A percentile compares a stretch with the other conserved stretches of the same genome.
These are phyloP conservation scores for Trichomonascaceae sp. DNA, from an alignment of 1,139 yeast genomes.

Conservation along the genomic window DNA sequence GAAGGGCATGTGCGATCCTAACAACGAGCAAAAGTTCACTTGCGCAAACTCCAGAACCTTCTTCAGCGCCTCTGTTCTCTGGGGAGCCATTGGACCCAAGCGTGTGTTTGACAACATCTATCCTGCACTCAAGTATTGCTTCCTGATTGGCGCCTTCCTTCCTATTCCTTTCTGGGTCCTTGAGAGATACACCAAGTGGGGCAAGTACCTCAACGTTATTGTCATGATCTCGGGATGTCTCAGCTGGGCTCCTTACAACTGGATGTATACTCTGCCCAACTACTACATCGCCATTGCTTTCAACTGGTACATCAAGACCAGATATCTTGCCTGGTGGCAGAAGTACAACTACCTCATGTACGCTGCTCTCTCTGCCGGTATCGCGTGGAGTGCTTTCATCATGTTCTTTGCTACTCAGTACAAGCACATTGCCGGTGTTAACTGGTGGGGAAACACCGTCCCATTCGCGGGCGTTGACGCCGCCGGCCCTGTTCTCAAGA, in stretches of 20 bases:
- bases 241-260: conserved; percentile 37
- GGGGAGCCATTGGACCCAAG: conserved; percentile 38
- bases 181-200: conserved; percentile 16
- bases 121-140: conserved; percentile 27
- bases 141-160: conserved; percentile 29
- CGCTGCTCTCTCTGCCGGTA: conserved; percentile 46
- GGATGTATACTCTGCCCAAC: conserved; percentile 38
- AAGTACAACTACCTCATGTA: conserved; percentile 39
- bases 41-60: conserved; percentile 28
- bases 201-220: conserved; percentile 34
- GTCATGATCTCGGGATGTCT: conserved; percentile 34
- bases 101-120: conserved; percentile 34
- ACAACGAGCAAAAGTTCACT: conserved; percentile 24
- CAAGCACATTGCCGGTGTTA: conserved; percentile 24
- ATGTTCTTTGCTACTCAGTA: conserved; percentile 45
- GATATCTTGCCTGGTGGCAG: conserved; percentile 36
- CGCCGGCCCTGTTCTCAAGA: conserved; percentile 7
- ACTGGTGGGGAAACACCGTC: conserved; percentile 52
- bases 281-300: conserved; percentile 37
- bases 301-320: conserved; percentile 38
- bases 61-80: conserved; percentile 37
- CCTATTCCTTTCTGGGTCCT: conserved; percentile 27
- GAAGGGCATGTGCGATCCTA: conserved; percentile 33
- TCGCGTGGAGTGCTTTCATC: conserved; percentile 23
- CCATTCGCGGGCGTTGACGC: conserved; percentile 33